A percentile compares a stretch with the other conserved stretches of the same genome.
Evolutionary conservation across 1,139 yeast species (phyloP).

Genomic region (Neolecta irregularis): DNA sequence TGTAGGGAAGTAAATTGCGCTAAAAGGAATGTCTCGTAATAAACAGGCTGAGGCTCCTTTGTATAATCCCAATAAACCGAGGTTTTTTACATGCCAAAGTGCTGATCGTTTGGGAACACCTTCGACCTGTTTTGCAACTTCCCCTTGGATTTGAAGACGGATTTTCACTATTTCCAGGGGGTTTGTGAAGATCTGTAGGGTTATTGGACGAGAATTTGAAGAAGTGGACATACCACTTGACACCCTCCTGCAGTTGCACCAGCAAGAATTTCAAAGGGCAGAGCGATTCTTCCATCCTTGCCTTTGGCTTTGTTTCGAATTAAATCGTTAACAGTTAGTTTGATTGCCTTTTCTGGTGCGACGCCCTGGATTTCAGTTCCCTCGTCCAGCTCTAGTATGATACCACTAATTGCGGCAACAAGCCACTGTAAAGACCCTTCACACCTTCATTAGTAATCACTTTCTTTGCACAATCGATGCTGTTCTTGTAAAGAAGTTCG

Average conservation of each 20-base stretch:
- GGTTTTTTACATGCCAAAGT: slow-evolving; percentile 52
- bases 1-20: slow-evolving; percentile 94
- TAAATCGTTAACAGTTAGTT: slow-evolving; percentile 83
- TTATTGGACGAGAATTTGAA: neutral
- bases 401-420: slow-evolving; percentile 70
- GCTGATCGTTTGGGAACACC: slow-evolving; percentile 39
- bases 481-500: slow-evolving; percentile 48
- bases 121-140: slow-evolving; percentile 33
- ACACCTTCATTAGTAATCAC: slow-evolving; percentile 67
- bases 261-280: slow-evolving; percentile 64
- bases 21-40: slow-evolving; percentile 89
- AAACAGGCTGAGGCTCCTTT: slow-evolving; percentile 88
- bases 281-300: slow-evolving; percentile 39
- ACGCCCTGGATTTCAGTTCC: slow-evolving; percentile 39
- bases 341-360: slow-evolving; percentile 96
- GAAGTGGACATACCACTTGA: slow-evolving; percentile 40
- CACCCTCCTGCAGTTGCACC: slow-evolving; percentile 95
- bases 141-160: slow-evolving; percentile 88
- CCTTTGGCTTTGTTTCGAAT: slow-evolving; percentile 60
- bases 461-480: slow-evolving; percentile 72
- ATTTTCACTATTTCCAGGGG: slow-evolving; percentile 94
- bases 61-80: slow-evolving; percentile 76
- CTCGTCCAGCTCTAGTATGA: neutral
- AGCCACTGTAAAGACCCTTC: slow-evolving; percentile 81
- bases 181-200: slow-evolving; percentile 50